phyloP scores from a whole-genome alignment of 2,329 filamentous ascomycete species.

The Septoria petroselini region DNA sequence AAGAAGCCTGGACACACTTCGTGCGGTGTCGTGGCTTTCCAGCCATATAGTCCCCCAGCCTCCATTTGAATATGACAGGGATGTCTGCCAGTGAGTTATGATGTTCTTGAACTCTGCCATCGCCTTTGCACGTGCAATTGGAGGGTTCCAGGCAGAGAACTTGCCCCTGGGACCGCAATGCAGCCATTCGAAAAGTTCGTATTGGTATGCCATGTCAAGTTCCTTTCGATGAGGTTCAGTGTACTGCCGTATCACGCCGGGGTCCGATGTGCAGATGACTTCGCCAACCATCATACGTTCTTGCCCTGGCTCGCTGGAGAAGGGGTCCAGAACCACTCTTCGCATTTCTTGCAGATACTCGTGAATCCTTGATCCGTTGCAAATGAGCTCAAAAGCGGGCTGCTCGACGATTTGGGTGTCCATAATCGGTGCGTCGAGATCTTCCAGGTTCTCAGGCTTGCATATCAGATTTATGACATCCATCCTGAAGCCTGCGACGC shows the following conservation, averaged over 20 bases:
- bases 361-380: slow-evolving; percentile 19
- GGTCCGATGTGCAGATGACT: slow-evolving; percentile 47
- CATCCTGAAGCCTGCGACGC: slow-evolving; percentile 47
- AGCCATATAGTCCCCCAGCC: slow-evolving; percentile 64
- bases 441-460: slow-evolving; percentile 42
- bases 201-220: slow-evolving; percentile 69
- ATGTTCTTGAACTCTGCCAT: slow-evolving; percentile 48
- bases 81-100: slow-evolving; percentile 57
- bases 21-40: slow-evolving; percentile 64
- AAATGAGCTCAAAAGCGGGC: slow-evolving; percentile 25
- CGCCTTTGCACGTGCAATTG: slow-evolving; percentile 42
- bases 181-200: slow-evolving; percentile 54
- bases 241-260: slow-evolving; percentile 49
- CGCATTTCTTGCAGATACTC: slow-evolving; percentile 22
- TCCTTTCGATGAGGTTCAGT: slow-evolving; percentile 55
- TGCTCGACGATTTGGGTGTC: slow-evolving; percentile 32
- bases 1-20: slow-evolving; percentile 56
- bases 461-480: slow-evolving; percentile 51
- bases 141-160: slow-evolving; percentile 50
- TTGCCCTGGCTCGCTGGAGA: slow-evolving; percentile 26
- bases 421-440: slow-evolving; percentile 43
- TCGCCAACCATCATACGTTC: slow-evolving; percentile 51
- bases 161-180: slow-evolving; percentile 45
- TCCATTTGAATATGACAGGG: slow-evolving; percentile 54
- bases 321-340: slow-evolving; percentile 41